Percentiles rank a stretch among this genome's conserved stretches.
Evolutionary conservation across 2,329 filamentous ascomycete genomes (phyloP).

Genomic region (Teratosphaeria gauchensis): DNA sequence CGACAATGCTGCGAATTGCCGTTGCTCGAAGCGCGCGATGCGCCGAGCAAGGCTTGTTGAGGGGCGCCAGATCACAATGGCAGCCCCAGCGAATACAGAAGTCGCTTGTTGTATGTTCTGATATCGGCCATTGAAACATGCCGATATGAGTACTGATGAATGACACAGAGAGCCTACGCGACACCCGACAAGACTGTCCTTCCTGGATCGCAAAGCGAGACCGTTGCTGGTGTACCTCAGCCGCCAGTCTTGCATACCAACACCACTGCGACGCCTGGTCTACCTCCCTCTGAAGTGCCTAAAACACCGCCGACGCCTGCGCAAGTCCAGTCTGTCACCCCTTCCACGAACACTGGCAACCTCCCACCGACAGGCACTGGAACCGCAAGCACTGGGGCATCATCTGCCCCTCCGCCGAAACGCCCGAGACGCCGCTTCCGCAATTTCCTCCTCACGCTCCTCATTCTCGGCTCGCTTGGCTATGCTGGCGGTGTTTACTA

Average conservation of each 20-base stretch:
- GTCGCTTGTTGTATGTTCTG: neutral
- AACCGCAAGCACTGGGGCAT: constrained; percentile 34
- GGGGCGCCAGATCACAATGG: neutral
- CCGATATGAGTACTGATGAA: neutral
- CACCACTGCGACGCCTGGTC: constrained; percentile 10
- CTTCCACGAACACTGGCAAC: constrained; percentile 17
- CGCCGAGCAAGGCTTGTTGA: neutral
- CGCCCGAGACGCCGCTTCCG: constrained; percentile 65
- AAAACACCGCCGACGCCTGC: constrained; percentile 15
- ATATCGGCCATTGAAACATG: neutral
- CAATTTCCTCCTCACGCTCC: constrained; percentile 65
- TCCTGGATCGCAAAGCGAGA: constrained; percentile 22
- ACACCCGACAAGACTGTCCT: constrained; percentile 12
- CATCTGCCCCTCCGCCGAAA: constrained; percentile 39
- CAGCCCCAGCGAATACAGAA: neutral
- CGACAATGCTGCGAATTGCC: constrained; percentile 1
- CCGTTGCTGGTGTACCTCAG: constrained; percentile 22
- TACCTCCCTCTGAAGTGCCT: constrained; percentile 11
- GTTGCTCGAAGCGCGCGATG: neutral
- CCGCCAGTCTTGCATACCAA: constrained; percentile 16
- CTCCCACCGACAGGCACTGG: constrained; percentile 19
- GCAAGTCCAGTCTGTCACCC: neutral
- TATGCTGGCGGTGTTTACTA: constrained; percentile 89
- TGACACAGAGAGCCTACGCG: neutral
- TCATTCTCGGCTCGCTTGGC: constrained; percentile 64